These are phyloP conservation scores for Bruguiera gymnorhiza DNA, from an alignment of 345 rosid genomes.

Conservation along the genomic window DNA sequence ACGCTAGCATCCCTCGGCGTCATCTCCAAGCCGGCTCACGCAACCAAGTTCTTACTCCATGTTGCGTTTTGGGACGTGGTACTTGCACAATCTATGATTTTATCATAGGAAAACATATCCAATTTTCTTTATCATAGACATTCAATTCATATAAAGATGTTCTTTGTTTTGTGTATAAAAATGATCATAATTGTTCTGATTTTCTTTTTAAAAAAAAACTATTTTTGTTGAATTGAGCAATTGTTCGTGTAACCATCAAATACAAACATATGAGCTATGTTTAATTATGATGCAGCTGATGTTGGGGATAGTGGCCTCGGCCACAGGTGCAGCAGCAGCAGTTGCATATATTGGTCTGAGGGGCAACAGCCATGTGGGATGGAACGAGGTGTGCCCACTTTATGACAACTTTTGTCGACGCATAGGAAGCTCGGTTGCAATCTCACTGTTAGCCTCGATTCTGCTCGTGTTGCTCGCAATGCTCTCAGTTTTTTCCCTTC, in stretches of 20 bases:
- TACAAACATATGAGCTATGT: too few relatives aligned
- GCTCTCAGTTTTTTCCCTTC: slow-evolving; percentile 39
- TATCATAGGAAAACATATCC: neutral
- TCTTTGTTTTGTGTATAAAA: too few relatives aligned
- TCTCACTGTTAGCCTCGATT: slow-evolving; percentile 50
- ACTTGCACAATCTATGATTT: slow-evolving; percentile 4
- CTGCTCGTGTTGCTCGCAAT: slow-evolving; percentile 51
- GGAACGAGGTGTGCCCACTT: slow-evolving; percentile 55
- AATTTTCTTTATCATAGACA: too few relatives aligned
- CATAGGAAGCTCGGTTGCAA: slow-evolving; percentile 40
- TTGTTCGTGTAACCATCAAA: too few relatives aligned
- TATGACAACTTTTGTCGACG: slow-evolving; percentile 62
- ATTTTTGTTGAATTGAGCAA: too few relatives aligned
- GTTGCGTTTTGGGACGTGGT: slow-evolving; percentile 55
- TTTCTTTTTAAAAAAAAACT: too few relatives aligned
- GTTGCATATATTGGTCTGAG: slow-evolving; percentile 60
- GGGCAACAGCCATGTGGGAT: slow-evolving; percentile 50
- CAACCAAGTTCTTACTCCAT: slow-evolving; percentile 35
- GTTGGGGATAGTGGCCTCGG: slow-evolving; percentile 74
- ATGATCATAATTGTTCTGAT: too few relatives aligned
- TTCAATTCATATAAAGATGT: too few relatives aligned
- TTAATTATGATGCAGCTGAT: slow-evolving; percentile 42
- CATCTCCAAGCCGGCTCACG: slow-evolving; percentile 34
- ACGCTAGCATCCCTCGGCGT: slow-evolving; percentile 46
- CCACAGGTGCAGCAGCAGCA: slow-evolving; percentile 66